phyloP scores from a whole-genome alignment of 495 filamentous ascomycete species.

The Peziza echinospora region DNA sequence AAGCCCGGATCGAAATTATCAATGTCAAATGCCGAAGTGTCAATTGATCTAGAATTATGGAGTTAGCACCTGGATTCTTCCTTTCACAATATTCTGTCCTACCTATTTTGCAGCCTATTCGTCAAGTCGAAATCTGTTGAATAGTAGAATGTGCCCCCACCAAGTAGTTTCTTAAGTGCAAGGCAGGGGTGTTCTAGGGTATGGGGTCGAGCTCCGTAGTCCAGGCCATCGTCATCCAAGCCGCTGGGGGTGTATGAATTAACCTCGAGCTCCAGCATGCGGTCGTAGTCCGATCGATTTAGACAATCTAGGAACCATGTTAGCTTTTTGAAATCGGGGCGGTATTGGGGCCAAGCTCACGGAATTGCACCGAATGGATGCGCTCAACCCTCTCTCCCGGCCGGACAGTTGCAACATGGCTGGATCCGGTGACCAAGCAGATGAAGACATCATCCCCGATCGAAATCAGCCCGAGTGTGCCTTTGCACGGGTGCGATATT shows the following conservation, averaged over 20 bases:
- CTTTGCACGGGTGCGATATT: constrained; percentile 52
- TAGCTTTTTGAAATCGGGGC: neutral
- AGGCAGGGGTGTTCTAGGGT: constrained; percentile 67
- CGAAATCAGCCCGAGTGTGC: constrained; percentile 77
- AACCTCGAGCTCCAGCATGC: constrained; percentile 36
- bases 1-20: constrained; percentile 73
- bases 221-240: constrained; percentile 32
- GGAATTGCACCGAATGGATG: constrained; percentile 75
- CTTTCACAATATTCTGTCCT: constrained; percentile 12
- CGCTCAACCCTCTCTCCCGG: constrained; percentile 74
- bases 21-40: constrained; percentile 46
- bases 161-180: constrained; percentile 75
- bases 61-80: constrained; percentile 5
- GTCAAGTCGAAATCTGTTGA: constrained; percentile 93
- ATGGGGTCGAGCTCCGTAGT: constrained; percentile 38
- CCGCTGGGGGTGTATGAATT: constrained; percentile 25
- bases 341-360: constrained; percentile 22
- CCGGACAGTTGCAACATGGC: constrained; percentile 56
- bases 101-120: constrained; percentile 81
- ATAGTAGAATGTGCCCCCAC: constrained; percentile 95
- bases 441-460: constrained; percentile 72
- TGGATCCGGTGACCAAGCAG: constrained; percentile 63
- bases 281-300: constrained; percentile 55
- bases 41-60: constrained; percentile 24
- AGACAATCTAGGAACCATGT: no score